Conservation (phyloP, 176 grass and related monocot species). For the Phyllostachys edulis region DNA sequence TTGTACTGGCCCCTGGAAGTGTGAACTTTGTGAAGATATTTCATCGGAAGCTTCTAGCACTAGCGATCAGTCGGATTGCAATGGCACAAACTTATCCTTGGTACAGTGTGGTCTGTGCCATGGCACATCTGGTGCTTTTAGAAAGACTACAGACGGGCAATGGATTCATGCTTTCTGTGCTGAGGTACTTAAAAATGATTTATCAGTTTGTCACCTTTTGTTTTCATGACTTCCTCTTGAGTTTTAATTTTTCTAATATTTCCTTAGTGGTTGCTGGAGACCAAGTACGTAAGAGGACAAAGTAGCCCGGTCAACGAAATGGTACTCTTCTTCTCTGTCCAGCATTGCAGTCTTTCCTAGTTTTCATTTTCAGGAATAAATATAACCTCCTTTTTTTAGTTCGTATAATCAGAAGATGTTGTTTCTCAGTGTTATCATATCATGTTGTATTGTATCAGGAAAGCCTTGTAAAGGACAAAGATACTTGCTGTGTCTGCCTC, state of each 20-base stretch:
- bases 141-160: conserved; percentile 69
- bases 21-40: conserved; percentile 81
- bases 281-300: conserved; percentile 79
- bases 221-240: not conserved
- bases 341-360: not conserved
- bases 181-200: conserved; percentile 62
- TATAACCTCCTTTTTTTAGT: not conserved
- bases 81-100: conserved; percentile 30
- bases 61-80: conserved; percentile 47
- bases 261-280: conserved; percentile 82
- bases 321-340: conserved; percentile 51
- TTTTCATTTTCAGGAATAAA: conserved; percentile 22
- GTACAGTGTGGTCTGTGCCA: conserved; percentile 71
- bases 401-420: not conserved
- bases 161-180: conserved; percentile 99
- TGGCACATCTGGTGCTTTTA: conserved; percentile 79
- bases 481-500: conserved; percentile 77
- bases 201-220: not conserved
- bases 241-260: conserved; percentile 30
- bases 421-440: conserved; percentile 2
- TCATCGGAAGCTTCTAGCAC: conserved; percentile 34
- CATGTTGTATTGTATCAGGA: conserved; percentile 57
- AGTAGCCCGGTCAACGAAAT: conserved; percentile 72
- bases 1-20: conserved; percentile 77
- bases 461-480: conserved; percentile 63